Evolutionary conservation across 208 protist species (phyloP).

Genomic region (Acanthamoeba rhysodes): DNA sequence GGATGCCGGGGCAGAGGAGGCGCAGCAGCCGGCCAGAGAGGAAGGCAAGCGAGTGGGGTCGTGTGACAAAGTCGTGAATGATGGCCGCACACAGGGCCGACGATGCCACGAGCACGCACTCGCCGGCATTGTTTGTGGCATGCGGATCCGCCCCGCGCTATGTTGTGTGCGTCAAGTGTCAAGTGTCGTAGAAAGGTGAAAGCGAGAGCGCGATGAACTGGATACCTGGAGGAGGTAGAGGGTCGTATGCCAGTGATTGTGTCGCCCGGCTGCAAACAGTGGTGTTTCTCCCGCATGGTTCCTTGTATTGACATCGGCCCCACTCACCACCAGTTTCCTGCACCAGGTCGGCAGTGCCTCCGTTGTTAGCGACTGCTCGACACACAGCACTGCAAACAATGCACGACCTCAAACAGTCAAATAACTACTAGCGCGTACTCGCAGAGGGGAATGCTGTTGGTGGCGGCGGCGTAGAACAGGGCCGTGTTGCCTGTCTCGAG

Average conservation of each 20-base stretch:
- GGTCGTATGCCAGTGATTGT: neutral
- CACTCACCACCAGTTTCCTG: neutral
- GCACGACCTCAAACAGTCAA: neutral
- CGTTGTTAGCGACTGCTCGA: too few relatives aligned
- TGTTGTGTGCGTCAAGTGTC: neutral
- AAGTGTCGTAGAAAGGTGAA: neutral
- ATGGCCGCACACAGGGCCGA: neutral
- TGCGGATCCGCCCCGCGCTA: neutral
- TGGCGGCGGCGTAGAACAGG: neutral
- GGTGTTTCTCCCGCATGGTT: neutral
- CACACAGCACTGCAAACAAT: neutral
- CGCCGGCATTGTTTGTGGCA: neutral
- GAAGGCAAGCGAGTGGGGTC: neutral
- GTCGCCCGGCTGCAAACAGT: neutral
- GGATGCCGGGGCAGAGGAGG: neutral
- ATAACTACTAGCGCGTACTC: neutral
- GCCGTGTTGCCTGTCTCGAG: neutral
- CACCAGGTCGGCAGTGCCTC: too few relatives aligned
- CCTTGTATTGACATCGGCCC: neutral
- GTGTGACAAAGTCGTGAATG: slow-evolving; percentile 21
- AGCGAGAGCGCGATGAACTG: neutral
- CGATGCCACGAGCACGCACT: neutral
- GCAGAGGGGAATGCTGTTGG: neutral
- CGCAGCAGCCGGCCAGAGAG: neutral
- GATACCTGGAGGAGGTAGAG: neutral